These are phyloP conservation scores for Tolypocladium endophyticum DNA, from an alignment of 2,329 filamentous ascomycete genomes.

Conservation along the genomic window DNA sequence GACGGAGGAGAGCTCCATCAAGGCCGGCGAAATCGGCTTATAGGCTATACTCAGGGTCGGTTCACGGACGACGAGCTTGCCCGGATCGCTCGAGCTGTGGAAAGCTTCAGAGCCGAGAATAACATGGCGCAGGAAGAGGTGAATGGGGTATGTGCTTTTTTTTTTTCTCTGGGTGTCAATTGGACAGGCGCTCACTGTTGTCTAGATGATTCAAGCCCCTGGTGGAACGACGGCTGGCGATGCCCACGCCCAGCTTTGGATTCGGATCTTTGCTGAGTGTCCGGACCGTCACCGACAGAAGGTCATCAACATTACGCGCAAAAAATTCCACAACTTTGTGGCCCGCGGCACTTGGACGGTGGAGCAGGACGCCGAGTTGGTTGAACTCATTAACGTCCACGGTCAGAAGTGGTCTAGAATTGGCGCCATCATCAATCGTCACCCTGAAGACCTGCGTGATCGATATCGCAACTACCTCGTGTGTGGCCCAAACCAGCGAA, in stretches of 20 bases:
- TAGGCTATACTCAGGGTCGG: constrained; percentile 24
- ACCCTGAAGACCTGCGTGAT: constrained; percentile 56
- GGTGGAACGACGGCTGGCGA: constrained; percentile 24
- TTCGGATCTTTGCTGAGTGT: constrained; percentile 32
- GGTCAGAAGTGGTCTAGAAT: constrained; percentile 52
- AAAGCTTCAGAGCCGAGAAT: constrained; percentile 32
- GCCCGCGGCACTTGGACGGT: constrained; percentile 35
- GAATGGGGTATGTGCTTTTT: constrained; percentile 29
- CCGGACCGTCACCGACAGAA: constrained; percentile 41
- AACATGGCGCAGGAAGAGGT: constrained; percentile 31
- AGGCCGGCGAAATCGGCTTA: constrained; percentile 12
- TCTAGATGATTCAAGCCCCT: constrained; percentile 24
- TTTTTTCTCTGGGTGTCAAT: constrained; percentile 5
- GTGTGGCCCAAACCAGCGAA: constrained; percentile 41
- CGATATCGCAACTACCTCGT: constrained; percentile 59
- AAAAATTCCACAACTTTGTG: constrained; percentile 55
- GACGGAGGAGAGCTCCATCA: constrained; percentile 5
- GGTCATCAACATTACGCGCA: constrained; percentile 45
- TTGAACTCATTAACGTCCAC: constrained; percentile 21
- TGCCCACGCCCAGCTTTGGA: constrained; percentile 36
- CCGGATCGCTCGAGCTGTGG: constrained; percentile 29
- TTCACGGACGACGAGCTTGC: constrained; percentile 34
- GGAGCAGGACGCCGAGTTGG: constrained; percentile 25
- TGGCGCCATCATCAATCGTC: constrained; percentile 50
- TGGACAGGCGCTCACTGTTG: not conserved